Conservation (phyloP, 1,139 yeast species). For the Sugiyamaella sp. region DNA sequence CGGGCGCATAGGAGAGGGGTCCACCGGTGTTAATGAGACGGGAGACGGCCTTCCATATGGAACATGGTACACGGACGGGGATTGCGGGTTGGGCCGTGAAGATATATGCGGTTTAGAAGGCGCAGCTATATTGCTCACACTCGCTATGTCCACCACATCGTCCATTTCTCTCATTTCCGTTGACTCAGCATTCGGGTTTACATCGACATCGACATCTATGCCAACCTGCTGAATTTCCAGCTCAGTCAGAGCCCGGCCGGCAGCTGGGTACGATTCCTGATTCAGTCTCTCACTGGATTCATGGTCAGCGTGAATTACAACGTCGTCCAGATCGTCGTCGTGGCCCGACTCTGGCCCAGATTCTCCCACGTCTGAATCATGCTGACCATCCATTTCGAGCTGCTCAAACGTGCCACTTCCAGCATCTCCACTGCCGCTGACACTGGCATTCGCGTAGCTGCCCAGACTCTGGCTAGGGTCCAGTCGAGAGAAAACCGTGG, state of each 20-base stretch:
- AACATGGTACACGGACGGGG: background rate
- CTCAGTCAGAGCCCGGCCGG: background rate
- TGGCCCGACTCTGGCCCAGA: constrained; percentile 8
- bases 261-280: too few species aligned
- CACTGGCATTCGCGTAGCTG: background rate
- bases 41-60: background rate
- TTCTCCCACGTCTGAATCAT: constrained; percentile 13
- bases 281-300: too few species aligned
- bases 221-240: background rate
- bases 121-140: background rate
- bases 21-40: background rate
- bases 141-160: background rate
- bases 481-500: constrained; percentile 9
- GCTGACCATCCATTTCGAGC: constrained; percentile 5
- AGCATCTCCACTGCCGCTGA: background rate
- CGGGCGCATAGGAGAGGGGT: background rate
- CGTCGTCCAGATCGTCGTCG: constrained; percentile 5
- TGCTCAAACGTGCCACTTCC: background rate
- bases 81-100: background rate
- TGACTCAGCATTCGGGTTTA: too few species aligned
- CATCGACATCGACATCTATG: too few species aligned
- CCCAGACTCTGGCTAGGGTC: constrained; percentile 3
- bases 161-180: background rate
- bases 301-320: background rate
- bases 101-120: background rate